phyloP scores from a whole-genome alignment of 129 eudicot species.

The Flaveria linearis region DNA sequence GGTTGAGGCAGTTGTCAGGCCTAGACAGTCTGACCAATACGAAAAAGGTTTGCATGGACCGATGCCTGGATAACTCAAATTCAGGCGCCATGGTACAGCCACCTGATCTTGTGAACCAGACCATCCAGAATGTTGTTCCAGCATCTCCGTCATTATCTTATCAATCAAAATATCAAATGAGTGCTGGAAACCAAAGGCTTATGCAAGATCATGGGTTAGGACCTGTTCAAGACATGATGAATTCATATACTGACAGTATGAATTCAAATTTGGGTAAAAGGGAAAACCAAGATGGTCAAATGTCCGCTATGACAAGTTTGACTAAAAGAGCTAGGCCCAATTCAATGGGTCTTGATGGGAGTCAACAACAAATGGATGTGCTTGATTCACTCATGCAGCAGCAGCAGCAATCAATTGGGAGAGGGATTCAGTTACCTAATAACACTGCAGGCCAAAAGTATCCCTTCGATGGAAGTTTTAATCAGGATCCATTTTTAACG shows the following conservation, averaged over 20 bases:
- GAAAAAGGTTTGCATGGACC: slow-evolving; percentile 65
- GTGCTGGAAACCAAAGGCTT: slow-evolving; percentile 54
- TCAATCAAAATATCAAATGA: slow-evolving; percentile 66
- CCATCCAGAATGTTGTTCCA: slow-evolving; percentile 54
- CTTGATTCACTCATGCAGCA: slow-evolving; percentile 64
- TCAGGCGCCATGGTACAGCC: slow-evolving; percentile 51
- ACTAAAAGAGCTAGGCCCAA: slow-evolving; percentile 69
- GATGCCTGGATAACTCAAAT: slow-evolving; percentile 63
- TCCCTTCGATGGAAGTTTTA: slow-evolving; percentile 65
- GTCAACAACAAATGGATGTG: slow-evolving; percentile 62
- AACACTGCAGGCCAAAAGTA: slow-evolving; percentile 62
- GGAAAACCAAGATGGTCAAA: slow-evolving; percentile 73
- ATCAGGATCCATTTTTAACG: slow-evolving; percentile 58
- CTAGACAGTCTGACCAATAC: slow-evolving; percentile 47
- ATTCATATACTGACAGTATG: slow-evolving; percentile 50
- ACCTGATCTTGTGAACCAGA: slow-evolving; percentile 47
- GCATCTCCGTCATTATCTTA: slow-evolving; percentile 50
- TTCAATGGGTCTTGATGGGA: slow-evolving; percentile 49
- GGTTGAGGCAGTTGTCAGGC: slow-evolving; percentile 55
- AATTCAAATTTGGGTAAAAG: slow-evolving; percentile 58
- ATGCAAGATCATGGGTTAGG: slow-evolving; percentile 70
- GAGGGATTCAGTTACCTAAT: slow-evolving; percentile 58
- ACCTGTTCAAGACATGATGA: slow-evolving; percentile 62
- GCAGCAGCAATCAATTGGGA: slow-evolving; percentile 51
- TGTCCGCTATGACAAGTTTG: slow-evolving; percentile 51